Base-by-base conservation (phyloP, 2,329 filamentous ascomycete genomes). In the Fusarium dimerum region DNA sequence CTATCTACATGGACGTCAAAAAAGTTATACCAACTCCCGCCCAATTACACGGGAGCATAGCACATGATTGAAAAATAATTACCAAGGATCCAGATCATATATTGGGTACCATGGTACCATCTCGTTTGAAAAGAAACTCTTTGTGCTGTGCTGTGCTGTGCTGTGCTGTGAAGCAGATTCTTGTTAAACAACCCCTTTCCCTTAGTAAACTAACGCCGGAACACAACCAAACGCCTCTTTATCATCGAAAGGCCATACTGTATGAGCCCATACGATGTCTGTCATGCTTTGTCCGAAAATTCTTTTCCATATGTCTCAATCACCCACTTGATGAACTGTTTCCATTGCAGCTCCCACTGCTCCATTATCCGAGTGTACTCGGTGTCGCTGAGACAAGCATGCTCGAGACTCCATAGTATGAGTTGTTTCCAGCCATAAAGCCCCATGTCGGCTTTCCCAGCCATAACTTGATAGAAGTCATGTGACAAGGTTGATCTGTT, bases 381-480 rank as follows among this genome's bases (percentile, higher is more conserved):
- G 0, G 71, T 57, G 2, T 67, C 60, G 20, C 69, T 68, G 64
- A 86, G 71, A 60, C 82, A 85, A 2, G 83, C 75, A 65, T 87
- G 82, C 51, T 84, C 74, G 13, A 87, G 71, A 61, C 84, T 87
- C 84, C 84, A 87, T 58, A 80, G 71, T 15, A 76, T 76, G 18
- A 87, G 77, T 68, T 90, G 87, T 65, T 87, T 86, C 85, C 87
- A 89, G 41, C 87, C 87, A 56, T 82, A 82, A 0, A 92, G 69
- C 16, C 78, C 81, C 79, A 91, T 89, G 51, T 83, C 78, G 12
- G 78, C 75, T 42, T 83, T 84, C 44, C 88, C 88, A 8, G 88
- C 79, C 77, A 91, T 84, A 52, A 86, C 79, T 65, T 92, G 88
- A 66, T 90, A 91, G 65, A 91, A 90, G 64, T 92, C 88, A 59